Base-by-base conservation (phyloP, 768 basidiomycete genomes). In the Suillus subaureus region DNA sequence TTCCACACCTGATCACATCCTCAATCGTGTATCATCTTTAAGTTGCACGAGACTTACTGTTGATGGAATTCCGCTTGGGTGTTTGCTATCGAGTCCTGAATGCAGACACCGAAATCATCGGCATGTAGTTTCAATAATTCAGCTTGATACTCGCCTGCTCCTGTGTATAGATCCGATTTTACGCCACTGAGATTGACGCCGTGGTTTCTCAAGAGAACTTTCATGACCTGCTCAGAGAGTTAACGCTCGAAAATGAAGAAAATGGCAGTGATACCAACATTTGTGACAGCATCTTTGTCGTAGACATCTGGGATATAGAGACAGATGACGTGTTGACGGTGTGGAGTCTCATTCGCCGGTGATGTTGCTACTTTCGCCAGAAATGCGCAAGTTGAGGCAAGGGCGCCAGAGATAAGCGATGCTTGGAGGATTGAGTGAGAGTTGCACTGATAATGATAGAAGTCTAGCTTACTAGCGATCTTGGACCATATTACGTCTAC, bases 71-170 rank as follows among this genome's bases (percentile, higher is more conserved):
- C 90, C 89, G 71, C 89, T 91, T 0, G 87, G 74, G 72, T 92
- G 91, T 71, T 93, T 93, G 75, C 90, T 91, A 69, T 92, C 89
- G 64, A 93, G 78, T 1, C 88, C 89, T 87, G 70, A n/a, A 61
- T 23, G 47, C 12, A 4, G 39, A 64, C 37, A n/a, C n/a, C 3
- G 56, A 43, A 42, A n/a, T 66, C 12, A 67, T 39, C 23, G 5
- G 49, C 35, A 6, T 39, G 54, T 31, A 54, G 21, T 52, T n/a
- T 28, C 21, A 51, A 39, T 31, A 28, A 21, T 8, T 37, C 40
- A 52, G 18, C 11, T 18, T 63, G 23, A 35, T 12, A 66, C 74
- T 45, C 70, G 87, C 89, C 87, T 65, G 89, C 83, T 0, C 67
- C 52, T 3, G 91, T 91, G 70, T 92, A 92, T 55, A 93, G 70